These are phyloP conservation scores for Schwanniomyces pseudopolymorphus DNA, from an alignment of 805 yeast genomes.

Conservation along the genomic window DNA sequence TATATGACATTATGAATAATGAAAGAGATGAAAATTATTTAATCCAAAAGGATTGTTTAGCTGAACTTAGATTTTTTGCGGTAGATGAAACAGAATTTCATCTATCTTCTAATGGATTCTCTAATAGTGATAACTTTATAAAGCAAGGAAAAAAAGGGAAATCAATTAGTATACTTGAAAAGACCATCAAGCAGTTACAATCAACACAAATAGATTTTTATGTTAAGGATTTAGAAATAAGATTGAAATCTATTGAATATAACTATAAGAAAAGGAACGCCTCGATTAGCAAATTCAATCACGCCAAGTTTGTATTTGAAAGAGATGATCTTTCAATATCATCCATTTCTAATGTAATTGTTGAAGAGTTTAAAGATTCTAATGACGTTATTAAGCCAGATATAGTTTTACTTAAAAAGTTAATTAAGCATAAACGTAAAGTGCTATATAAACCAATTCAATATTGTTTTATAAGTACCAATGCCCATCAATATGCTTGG, in stretches of 20 bases:
- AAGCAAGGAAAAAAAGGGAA: conserved; percentile 12
- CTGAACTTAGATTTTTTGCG: conserved; percentile 15
- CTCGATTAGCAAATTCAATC: not conserved
- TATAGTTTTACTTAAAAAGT: conserved; percentile 6
- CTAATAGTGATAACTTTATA: conserved; percentile 4
- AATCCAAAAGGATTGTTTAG: conserved; percentile 4
- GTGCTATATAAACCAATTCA: conserved; percentile 23
- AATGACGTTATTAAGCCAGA: not conserved
- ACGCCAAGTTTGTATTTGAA: conserved; percentile 5
- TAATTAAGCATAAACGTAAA: conserved; percentile 14
- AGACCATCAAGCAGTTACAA: conserved; percentile 12
- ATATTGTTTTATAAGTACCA: conserved; percentile 18
- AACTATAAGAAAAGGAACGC: conserved; percentile 1
- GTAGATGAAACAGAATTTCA: conserved; percentile 23
- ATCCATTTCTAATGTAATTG: not conserved
- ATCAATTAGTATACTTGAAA: conserved; percentile 12
- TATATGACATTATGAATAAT: conserved; percentile 9
- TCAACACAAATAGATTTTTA: conserved; percentile 8
- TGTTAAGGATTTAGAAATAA: conserved; percentile 4
- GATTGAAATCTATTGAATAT: conserved; percentile 1
- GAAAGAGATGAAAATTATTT: not conserved
- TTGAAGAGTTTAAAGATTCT: not conserved
- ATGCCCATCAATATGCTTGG: conserved; percentile 14
- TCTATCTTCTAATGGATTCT: conserved; percentile 12
- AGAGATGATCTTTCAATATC: conserved; percentile 5